These are phyloP conservation scores for Phaeosphaeria sp. DNA, from an alignment of 2,329 filamentous ascomycete species.

Conservation along the genomic window DNA sequence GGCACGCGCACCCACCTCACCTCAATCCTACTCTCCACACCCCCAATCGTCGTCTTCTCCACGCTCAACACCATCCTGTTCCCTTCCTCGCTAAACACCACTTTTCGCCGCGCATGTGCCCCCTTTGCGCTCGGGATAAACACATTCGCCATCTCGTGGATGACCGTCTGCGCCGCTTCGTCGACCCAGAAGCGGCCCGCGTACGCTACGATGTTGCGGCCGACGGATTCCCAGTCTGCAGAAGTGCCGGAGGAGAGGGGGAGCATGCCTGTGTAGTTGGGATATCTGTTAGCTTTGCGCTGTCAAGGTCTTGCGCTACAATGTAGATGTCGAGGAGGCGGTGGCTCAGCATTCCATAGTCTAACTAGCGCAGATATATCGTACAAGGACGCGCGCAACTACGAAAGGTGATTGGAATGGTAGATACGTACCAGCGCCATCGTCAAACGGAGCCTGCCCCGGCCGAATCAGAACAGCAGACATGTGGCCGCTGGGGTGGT, in stretches of 20 bases:
- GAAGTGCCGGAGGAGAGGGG: constrained; percentile 5
- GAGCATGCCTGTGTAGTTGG: too few species aligned
- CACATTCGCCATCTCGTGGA: constrained; percentile 8
- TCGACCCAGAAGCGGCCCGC: constrained; percentile 10
- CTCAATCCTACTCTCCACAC: constrained; percentile 4
- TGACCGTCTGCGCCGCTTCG: constrained; percentile 2
- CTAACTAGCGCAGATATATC: too few species aligned
- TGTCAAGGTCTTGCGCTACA: too few species aligned
- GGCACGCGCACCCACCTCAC: constrained; percentile 10
- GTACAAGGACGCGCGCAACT: too few species aligned
- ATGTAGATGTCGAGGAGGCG: too few species aligned
- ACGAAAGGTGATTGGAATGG: too few species aligned
- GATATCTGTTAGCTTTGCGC: too few species aligned
- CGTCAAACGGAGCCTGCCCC: constrained; percentile 29
- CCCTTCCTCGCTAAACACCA: background rate
- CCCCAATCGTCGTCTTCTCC: constrained; percentile 1
- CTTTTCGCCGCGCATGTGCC: constrained; percentile 7
- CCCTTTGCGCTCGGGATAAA: constrained; percentile 2
- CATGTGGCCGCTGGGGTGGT: constrained; percentile 50
- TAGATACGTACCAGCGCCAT: too few species aligned
- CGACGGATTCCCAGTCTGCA: constrained; percentile 15
- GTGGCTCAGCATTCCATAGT: too few species aligned
- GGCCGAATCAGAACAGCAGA: constrained; percentile 48
- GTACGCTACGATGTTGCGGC: constrained; percentile 16
- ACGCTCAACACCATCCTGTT: background rate